These are phyloP conservation scores for Backusella sp. DNA, from an alignment of 192 early-diverging fungal genomes.

Conservation along the genomic window DNA sequence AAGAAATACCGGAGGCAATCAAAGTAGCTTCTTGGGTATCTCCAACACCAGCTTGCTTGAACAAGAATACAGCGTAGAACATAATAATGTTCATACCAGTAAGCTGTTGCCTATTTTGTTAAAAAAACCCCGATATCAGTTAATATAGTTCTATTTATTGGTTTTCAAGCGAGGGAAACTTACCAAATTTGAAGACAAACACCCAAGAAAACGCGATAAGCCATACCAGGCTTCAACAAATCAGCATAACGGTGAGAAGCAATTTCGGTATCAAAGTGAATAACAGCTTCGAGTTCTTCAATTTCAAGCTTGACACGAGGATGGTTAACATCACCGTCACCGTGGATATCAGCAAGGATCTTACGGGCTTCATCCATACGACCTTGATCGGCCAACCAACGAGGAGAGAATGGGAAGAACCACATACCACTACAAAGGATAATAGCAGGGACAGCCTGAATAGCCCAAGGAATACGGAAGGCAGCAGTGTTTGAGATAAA, in stretches of 20 bases:
- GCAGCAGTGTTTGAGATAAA: constrained; percentile 41
- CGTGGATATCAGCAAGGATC: constrained; percentile 69
- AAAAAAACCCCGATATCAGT: neutral
- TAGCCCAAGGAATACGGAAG: constrained; percentile 82
- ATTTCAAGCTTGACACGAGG: constrained; percentile 49
- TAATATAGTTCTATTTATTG: neutral
- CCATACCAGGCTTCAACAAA: constrained; percentile 48
- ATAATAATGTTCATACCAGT: constrained; percentile 89
- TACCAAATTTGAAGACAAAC: constrained; percentile 67
- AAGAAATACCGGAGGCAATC: constrained; percentile 68
- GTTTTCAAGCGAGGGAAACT: neutral
- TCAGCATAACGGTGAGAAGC: constrained; percentile 65
- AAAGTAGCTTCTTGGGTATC: constrained; percentile 42
- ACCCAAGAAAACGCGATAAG: constrained; percentile 64
- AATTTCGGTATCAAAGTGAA: constrained; percentile 62
- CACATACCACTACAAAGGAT: constrained; percentile 65
- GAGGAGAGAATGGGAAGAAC: constrained; percentile 84
- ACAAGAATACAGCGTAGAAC: constrained; percentile 72
- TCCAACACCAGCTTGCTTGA: constrained; percentile 51
- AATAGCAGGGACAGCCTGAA: constrained; percentile 80
- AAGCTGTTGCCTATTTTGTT: constrained; percentile 61
- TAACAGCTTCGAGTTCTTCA: constrained; percentile 67
- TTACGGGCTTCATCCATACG: constrained; percentile 65
- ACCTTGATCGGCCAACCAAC: constrained; percentile 76
- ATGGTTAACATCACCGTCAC: constrained; percentile 53